Percentiles rank a stretch among this genome's conserved stretches.
phyloP scores from a whole-genome alignment of 2,329 filamentous ascomycete species.

The Macroventuria anomochaeta region DNA sequence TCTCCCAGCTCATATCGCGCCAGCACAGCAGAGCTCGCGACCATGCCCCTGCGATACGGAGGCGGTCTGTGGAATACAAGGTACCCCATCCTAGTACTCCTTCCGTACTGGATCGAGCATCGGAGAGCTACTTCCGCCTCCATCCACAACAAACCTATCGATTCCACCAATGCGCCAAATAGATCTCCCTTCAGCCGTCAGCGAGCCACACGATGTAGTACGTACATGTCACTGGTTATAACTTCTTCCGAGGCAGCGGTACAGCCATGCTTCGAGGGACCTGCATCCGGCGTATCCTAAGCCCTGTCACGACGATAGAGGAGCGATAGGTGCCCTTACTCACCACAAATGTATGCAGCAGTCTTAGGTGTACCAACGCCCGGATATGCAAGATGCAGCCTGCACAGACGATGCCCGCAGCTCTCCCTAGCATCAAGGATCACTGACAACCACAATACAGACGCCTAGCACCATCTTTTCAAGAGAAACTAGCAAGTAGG shows the following conservation, averaged over 20 bases:
- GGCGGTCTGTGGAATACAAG: constrained; percentile 35
- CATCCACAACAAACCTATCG: background rate
- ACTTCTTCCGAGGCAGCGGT: constrained; percentile 4
- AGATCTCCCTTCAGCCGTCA: background rate
- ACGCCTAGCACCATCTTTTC: background rate
- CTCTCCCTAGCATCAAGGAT: background rate
- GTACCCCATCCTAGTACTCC: constrained; percentile 25
- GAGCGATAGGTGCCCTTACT: background rate
- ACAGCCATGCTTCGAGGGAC: background rate
- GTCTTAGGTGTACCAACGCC: background rate
- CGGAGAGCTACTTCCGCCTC: constrained; percentile 34
- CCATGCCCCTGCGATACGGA: constrained; percentile 20
- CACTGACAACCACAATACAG: background rate
- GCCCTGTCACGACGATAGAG: constrained; percentile 6
- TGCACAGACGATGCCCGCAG: background rate
- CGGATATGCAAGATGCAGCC: too few relatives aligned
- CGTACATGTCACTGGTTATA: constrained; percentile 20
- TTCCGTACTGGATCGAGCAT: constrained; percentile 24
- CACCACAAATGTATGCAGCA: too few relatives aligned
- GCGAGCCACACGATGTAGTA: constrained; percentile 21
- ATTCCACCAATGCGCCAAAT: constrained; percentile 1
- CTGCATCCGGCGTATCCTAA: constrained; percentile 14
- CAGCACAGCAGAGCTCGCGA: constrained; percentile 16
- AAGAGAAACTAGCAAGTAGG: too few relatives aligned
- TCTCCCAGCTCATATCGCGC: constrained; percentile 3